These are phyloP conservation scores for Backusella morwellensis DNA, from an alignment of 192 early-diverging fungal genomes.

Conservation along the genomic window DNA sequence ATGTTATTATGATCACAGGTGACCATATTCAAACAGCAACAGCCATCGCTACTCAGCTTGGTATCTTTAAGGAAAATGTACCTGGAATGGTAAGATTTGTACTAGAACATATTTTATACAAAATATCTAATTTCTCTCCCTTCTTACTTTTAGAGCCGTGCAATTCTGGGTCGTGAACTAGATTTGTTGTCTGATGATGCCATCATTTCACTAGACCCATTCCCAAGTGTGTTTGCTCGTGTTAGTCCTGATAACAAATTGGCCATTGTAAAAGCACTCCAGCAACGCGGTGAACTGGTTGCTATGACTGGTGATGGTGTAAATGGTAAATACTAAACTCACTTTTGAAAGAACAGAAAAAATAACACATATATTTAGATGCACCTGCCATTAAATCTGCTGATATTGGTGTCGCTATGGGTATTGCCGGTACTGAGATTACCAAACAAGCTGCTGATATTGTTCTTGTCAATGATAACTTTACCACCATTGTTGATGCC, in stretches of 20 bases:
- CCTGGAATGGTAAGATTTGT: conserved; percentile 34
- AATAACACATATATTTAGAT: conserved; percentile 46
- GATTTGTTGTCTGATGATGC: conserved; percentile 90
- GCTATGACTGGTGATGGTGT: conserved; percentile 98
- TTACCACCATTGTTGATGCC: conserved; percentile 92
- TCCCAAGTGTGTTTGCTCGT: conserved; percentile 97
- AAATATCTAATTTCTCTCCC: neutral
- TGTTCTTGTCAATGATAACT: conserved; percentile 93
- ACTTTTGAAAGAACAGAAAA: neutral
- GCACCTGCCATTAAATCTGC: conserved; percentile 95
- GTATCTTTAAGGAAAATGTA: conserved; percentile 71
- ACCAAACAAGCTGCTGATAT: conserved; percentile 99
- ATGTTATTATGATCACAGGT: conserved; percentile 97
- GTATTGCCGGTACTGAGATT: conserved; percentile 92
- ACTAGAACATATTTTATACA: neutral
- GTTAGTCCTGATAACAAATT: conserved; percentile 97
- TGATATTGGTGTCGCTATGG: conserved; percentile 98
- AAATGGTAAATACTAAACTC: conserved; percentile 47
- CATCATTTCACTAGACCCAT: conserved; percentile 74
- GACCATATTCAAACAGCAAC: conserved; percentile 93
- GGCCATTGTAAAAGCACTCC: conserved; percentile 90
- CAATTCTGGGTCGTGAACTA: conserved; percentile 87
- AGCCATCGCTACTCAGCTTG: conserved; percentile 88
- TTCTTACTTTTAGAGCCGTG: conserved; percentile 19
- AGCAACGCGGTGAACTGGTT: conserved; percentile 70